Percentiles rank a stretch among this genome's conserved stretches.
Conservation (phyloP, 106 monocot genomes). For the Allium fistulosum region DNA sequence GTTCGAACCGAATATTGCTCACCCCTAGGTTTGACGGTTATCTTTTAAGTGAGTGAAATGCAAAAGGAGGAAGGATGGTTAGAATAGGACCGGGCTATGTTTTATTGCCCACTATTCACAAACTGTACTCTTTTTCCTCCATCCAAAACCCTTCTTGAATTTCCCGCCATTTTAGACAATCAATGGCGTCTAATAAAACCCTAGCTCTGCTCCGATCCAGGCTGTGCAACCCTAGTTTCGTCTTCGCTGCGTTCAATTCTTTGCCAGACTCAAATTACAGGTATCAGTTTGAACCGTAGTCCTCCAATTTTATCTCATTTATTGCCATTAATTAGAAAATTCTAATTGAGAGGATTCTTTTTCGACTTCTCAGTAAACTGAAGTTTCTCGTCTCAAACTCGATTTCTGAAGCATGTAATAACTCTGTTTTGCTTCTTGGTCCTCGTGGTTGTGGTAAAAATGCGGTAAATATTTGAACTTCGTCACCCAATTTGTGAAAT, state of each 20-base stretch:
- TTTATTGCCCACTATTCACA: too few species aligned
- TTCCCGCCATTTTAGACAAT: conserved; percentile 6
- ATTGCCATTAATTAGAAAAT: not conserved
- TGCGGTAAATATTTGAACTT: conserved; percentile 29
- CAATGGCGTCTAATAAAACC: conserved; percentile 38
- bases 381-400: conserved; percentile 71
- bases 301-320: too few species aligned
- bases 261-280: conserved; percentile 72
- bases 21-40: too few species aligned
- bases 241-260: conserved; percentile 44
- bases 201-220: conserved; percentile 52
- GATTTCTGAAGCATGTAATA: conserved; percentile 73
- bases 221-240: conserved; percentile 51
- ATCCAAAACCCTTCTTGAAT: not conserved
- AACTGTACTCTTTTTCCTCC: not conserved
- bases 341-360: not conserved
- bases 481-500: not conserved
- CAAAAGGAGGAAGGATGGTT: too few species aligned
- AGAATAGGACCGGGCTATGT: too few species aligned
- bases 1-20: too few species aligned
- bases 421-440: conserved; percentile 82
- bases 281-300: conserved; percentile 13
- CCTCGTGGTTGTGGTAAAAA: conserved; percentile 79
- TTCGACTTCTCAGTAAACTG: conserved; percentile 41
- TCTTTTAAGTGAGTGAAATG: too few species aligned